Evolutionary conservation across 2,329 filamentous ascomycete species (phyloP).

Genomic region (Paecilomyces sp.): DNA sequence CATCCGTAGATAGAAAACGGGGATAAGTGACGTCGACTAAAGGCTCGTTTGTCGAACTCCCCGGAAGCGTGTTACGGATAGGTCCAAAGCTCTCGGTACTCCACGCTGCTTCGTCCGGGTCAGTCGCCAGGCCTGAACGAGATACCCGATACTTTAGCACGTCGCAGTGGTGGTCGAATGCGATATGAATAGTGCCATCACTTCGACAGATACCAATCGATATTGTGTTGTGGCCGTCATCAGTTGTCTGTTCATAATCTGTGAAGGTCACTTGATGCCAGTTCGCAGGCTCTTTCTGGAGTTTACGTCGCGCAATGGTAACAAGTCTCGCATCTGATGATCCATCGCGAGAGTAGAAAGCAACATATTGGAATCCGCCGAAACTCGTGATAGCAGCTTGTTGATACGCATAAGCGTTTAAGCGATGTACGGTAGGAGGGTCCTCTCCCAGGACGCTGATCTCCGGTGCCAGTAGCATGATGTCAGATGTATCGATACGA

Average conservation of each 20-base stretch:
- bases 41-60: not conserved
- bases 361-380: not conserved
- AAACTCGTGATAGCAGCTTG: not conserved
- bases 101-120: constrained; percentile 10
- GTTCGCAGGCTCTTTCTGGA: not conserved
- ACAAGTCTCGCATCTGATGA: not conserved
- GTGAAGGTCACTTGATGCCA: constrained; percentile 44
- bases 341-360: not conserved
- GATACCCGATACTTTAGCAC: constrained; percentile 14
- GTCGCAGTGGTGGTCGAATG: constrained; percentile 47
- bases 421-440: not conserved
- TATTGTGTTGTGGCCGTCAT: constrained; percentile 49
- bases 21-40: not conserved
- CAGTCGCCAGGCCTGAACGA: not conserved
- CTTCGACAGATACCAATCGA: constrained; percentile 45
- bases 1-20: not conserved
- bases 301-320: not conserved
- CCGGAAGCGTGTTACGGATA: not conserved
- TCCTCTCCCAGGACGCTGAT: not conserved
- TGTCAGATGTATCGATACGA: not conserved
- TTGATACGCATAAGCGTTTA: not conserved
- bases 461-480: not conserved
- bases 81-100: not conserved
- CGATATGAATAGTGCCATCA: constrained; percentile 48
- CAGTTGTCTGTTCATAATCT: constrained; percentile 44